Percentiles rank a stretch among this genome's conserved stretches.
Conservation (phyloP, 345 rosid species). For the Lumnitzera littorea region DNA sequence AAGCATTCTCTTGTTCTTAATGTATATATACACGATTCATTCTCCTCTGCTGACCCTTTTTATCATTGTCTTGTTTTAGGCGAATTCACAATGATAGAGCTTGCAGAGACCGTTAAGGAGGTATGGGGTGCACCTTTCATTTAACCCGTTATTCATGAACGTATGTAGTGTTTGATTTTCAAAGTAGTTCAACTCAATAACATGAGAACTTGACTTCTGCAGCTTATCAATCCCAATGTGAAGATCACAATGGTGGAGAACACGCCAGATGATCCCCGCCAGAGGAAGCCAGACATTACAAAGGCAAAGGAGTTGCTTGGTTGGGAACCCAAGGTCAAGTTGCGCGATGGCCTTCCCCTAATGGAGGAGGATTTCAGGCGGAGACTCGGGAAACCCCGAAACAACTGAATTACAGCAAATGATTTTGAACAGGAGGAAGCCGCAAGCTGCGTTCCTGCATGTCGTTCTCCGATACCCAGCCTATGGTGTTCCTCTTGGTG, state of each 20-base stretch:
- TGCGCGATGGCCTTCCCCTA: slow-evolving; percentile 80
- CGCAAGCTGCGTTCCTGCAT: too few species aligned
- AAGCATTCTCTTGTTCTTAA: neutral
- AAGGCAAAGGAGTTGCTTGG: slow-evolving; percentile 79
- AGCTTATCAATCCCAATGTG: slow-evolving; percentile 76
- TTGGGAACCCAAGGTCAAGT: slow-evolving; percentile 87
- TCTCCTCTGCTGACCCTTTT: slow-evolving; percentile 1
- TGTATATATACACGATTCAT: neutral
- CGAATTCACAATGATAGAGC: slow-evolving; percentile 85
- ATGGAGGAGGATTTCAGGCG: slow-evolving; percentile 91
- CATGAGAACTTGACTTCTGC: slow-evolving; percentile 9
- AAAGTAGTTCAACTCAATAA: neutral
- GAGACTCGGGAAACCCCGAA: slow-evolving; percentile 56
- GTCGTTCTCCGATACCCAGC: too few species aligned
- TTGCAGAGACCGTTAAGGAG: slow-evolving; percentile 88
- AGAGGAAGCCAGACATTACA: slow-evolving; percentile 83
- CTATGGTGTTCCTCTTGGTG: too few species aligned
- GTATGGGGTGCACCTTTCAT: slow-evolving; percentile 21
- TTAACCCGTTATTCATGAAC: neutral
- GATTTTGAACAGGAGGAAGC: too few species aligned
- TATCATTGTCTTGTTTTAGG: slow-evolving; percentile 26
- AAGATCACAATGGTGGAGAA: slow-evolving; percentile 69
- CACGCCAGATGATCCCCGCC: slow-evolving; percentile 94
- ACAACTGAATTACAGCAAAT: slow-evolving; percentile 17
- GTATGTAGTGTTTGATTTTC: neutral